Conservation (phyloP, 352 stramenopile genomes). For the Thraustochytrium striatum region DNA sequence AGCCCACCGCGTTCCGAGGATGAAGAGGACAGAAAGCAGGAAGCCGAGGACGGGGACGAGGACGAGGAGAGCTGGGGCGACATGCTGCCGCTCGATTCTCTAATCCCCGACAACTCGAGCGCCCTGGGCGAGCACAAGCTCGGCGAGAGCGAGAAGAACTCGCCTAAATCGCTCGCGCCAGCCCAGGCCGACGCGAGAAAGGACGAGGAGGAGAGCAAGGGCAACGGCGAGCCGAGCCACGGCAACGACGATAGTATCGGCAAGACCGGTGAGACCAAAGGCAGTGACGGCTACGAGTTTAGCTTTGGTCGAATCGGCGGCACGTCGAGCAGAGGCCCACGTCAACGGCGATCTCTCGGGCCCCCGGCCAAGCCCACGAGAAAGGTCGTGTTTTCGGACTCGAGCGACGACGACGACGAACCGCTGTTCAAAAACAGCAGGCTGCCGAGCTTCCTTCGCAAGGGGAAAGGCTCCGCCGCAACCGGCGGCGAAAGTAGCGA, state of each 20-base stretch:
- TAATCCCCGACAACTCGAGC: background rate
- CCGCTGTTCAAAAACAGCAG: background rate
- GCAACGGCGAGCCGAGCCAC: background rate
- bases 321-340: background rate
- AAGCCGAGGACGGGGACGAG: background rate
- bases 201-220: background rate
- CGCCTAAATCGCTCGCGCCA: background rate
- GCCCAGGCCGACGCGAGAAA: background rate
- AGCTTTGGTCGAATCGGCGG: background rate
- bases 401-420: constrained; percentile 34
- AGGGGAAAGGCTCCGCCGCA: constrained; percentile 12
- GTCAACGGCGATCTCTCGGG: background rate
- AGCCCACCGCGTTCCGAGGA: background rate
- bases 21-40: background rate
- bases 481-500: background rate
- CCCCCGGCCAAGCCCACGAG: background rate
- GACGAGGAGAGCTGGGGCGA: background rate
- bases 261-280: background rate
- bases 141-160: background rate
- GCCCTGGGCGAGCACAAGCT: background rate
- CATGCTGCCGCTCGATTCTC: too few relatives aligned
- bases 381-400: constrained; percentile 21
- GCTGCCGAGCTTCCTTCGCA: background rate
- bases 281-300: constrained; percentile 9
- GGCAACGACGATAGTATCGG: background rate